phyloP scores from a whole-genome alignment of 805 yeast species.

The Diddensiella transvaalensis region DNA sequence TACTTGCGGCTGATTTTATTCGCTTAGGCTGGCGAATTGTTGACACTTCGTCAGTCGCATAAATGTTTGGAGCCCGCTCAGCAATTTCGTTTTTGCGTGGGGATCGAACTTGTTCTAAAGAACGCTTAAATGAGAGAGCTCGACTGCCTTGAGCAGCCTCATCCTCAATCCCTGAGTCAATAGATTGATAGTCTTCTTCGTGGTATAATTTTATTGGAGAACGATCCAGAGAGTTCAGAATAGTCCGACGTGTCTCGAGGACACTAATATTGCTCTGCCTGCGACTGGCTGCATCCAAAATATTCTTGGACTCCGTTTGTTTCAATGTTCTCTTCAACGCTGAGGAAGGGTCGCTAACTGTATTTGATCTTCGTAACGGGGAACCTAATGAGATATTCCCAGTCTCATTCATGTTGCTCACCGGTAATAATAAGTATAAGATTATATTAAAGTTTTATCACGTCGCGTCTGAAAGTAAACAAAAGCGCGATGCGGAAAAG shows the following conservation, averaged over 20 bases:
- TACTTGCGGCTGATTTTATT: conserved; percentile 1
- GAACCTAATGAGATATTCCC: background rate
- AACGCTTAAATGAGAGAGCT: background rate
- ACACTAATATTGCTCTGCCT: background rate
- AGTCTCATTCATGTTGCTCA: background rate
- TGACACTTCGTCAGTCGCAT: background rate
- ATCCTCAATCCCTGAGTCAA: background rate
- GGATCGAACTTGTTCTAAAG: background rate
- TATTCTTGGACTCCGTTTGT: background rate
- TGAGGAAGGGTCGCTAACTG: background rate
- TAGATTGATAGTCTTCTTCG: background rate
- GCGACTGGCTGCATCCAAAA: background rate
- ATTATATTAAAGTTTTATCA: no score
- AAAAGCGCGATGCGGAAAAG: no score
- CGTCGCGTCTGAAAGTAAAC: no score
- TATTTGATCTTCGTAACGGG: background rate
- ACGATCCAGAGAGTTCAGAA: conserved; percentile 6
- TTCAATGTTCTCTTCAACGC: background rate
- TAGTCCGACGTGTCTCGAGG: conserved; percentile 5
- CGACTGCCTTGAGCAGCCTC: background rate
- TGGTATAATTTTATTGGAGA: conserved; percentile 8
- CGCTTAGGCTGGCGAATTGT: background rate
- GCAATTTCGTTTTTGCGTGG: background rate
- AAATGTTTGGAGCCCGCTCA: no score
- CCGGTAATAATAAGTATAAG: no score